phyloP scores from a whole-genome alignment of 208 protist genomes.

The Trichomonas vaginalis region DNA sequence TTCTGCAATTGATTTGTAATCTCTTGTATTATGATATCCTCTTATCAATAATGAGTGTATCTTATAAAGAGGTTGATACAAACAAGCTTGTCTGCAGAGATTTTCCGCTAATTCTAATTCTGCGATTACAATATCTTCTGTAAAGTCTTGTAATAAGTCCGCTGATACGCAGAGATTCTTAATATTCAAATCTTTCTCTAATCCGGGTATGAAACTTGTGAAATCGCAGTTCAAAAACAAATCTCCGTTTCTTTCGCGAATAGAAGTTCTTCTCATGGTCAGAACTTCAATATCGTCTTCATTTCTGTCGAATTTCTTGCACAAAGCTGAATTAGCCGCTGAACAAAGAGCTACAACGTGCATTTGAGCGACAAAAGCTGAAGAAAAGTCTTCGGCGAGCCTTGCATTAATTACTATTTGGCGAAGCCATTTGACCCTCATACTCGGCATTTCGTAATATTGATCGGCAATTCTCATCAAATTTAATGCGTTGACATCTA shows the following conservation, averaged over 20 bases:
- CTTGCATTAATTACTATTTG: background rate
- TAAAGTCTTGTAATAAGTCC: background rate
- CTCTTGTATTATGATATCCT: background rate
- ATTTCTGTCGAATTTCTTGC: background rate
- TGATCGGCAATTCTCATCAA: background rate
- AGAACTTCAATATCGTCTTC: background rate
- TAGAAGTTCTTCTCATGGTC: background rate
- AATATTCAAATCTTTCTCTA: background rate
- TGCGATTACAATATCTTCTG: background rate
- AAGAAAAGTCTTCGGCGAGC: background rate
- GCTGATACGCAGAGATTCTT: background rate
- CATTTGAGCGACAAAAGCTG: background rate
- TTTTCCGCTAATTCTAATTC: background rate
- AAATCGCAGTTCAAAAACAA: background rate
- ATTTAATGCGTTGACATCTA: background rate
- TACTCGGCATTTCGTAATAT: background rate
- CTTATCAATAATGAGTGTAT: background rate
- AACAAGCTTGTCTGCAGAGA: background rate
- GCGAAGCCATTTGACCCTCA: background rate
- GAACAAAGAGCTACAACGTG: background rate
- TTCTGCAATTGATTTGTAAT: background rate
- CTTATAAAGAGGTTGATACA: background rate
- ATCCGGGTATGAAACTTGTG: background rate
- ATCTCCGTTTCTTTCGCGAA: background rate
- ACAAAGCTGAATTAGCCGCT: background rate